phyloP scores from a whole-genome alignment of 306 rosid species.

The Astragalus membranaceus region DNA sequence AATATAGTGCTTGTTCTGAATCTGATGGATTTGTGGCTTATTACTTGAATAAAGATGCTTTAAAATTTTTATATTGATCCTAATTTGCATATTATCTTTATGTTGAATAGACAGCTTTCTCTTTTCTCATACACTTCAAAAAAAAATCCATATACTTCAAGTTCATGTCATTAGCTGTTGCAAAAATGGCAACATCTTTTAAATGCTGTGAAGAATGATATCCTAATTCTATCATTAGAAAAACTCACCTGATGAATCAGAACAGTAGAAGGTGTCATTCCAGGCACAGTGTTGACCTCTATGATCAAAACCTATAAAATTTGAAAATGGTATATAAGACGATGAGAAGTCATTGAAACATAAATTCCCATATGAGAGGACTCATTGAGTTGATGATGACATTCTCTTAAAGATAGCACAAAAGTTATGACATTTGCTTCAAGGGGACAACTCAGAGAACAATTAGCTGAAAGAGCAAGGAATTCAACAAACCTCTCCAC shows the following conservation, averaged over 20 bases:
- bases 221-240: background rate
- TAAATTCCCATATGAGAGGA: background rate
- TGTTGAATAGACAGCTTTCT: background rate
- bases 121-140: background rate
- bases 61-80: background rate
- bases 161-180: background rate
- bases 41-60: background rate
- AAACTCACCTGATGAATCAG: constrained; percentile 80
- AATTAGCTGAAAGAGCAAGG: background rate
- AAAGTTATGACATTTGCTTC: background rate
- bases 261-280: constrained; percentile 98
- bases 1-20: background rate
- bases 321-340: constrained; percentile 22
- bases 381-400: background rate
- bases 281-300: constrained; percentile 97
- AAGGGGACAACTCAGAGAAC: constrained; percentile 1
- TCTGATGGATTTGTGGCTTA: background rate
- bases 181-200: background rate
- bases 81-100: background rate
- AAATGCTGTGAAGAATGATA: background rate
- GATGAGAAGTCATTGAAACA: background rate
- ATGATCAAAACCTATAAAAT: constrained; percentile 65
- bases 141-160: background rate
- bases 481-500: constrained; percentile 65
- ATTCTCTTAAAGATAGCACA: background rate